Evolutionary conservation across 2,329 filamentous ascomycete species (phyloP), one percentile per base, ranked within the genome.

Genomic region (Microcyclosporella mali): DNA sequence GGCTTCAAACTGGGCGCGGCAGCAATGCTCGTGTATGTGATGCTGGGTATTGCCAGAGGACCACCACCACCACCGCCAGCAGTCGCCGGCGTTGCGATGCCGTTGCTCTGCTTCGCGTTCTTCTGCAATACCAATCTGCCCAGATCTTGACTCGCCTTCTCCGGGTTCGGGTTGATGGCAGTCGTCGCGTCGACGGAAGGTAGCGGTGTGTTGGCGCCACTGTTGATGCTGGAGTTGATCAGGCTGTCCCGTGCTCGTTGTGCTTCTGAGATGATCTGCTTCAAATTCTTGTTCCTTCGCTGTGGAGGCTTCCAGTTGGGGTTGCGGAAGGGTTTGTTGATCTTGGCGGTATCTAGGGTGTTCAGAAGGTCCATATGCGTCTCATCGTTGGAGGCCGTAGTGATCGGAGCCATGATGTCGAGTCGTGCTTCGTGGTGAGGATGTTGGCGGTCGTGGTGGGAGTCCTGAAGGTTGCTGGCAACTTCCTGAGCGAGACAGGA

Each of bases 241-340:
- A 86, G 76, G 3, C 88, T 94, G n/a, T 88, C 87, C 71, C 97
- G 90, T 61, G 85, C 87, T 56, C 88, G 84, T 16, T 85, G 80
- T 10, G 85, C 86, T 59, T 98, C 92, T 46, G 88, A 85, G 48
- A 98, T 76, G 50, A 98, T 92, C 57, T 94, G 87, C 68, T 97
- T 97, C 68, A 97, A 83, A 67, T 95, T 97, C 74, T 98, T 98
- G 78, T 98, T 98, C 67, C 92, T 87, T 39, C 92, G 88, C 66
- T 89, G 84, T 53, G 90, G 88, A 12, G 92, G 88, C 61, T 86
- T 88, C 92, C 92, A 98, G 64, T 80, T 71, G 2, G 84, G 74
- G 63, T 88, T 95, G 66, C 90, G 89, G 74, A 95, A 98, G 59
- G 81, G 84, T 70, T 94, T 94, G 57, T 81, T 81, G 61, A 86